These are phyloP conservation scores for Trametes cinnabarina DNA, from an alignment of 768 basidiomycete genomes.

Conservation along the genomic window DNA sequence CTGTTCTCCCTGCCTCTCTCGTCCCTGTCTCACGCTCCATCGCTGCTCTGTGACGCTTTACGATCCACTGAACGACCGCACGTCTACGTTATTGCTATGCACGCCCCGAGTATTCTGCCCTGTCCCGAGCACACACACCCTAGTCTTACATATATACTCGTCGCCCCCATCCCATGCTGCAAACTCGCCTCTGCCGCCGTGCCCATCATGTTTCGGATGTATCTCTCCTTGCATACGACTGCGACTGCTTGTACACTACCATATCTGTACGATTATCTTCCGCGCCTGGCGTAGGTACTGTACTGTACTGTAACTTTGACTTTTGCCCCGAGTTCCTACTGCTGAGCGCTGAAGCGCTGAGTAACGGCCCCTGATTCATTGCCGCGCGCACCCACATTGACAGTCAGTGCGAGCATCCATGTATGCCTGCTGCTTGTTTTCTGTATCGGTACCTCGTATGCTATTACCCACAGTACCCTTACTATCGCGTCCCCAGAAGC, in stretches of 20 bases:
- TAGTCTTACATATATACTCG: no score
- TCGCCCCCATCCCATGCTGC: no score
- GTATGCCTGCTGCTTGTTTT: not conserved
- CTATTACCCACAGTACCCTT: not conserved
- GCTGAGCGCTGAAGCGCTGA: no score
- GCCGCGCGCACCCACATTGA: not conserved
- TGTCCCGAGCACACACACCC: not conserved
- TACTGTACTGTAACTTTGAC: no score
- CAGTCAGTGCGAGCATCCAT: not conserved
- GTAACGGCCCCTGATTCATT: not conserved
- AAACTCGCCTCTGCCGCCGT: not conserved
- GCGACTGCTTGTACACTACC: not conserved
- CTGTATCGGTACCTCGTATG: not conserved
- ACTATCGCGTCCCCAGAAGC: not conserved
- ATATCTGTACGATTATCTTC: slow-evolving; percentile 5
- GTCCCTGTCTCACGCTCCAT: not conserved
- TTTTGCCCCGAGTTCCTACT: no score
- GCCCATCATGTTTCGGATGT: not conserved
- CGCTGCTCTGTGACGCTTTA: not conserved
- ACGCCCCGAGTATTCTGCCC: not conserved
- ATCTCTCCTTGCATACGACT: slow-evolving; percentile 5
- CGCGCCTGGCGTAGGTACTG: not conserved
- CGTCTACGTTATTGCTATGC: slow-evolving; percentile 13
- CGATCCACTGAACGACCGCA: not conserved
- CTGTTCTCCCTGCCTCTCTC: not conserved